Evolutionary conservation across 257 asterid species (phyloP), one percentile per base, ranked within the genome.

Genomic region (Nicotiana sylvestris): DNA sequence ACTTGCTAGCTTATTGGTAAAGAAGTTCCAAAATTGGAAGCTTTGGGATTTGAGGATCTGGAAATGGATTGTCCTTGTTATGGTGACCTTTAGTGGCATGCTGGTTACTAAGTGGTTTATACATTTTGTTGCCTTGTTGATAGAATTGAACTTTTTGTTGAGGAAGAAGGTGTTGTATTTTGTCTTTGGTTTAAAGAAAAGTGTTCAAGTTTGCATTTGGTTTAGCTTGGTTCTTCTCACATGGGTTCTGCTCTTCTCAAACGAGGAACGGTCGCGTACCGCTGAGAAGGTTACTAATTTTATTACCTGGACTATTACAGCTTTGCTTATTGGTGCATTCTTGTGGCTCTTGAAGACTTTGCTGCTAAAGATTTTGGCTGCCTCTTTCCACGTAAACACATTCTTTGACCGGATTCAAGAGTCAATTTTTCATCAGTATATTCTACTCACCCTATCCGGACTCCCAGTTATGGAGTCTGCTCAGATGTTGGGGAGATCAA

Each of bases 381-480:
- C 96, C 10, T 88, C 95, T 7, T 95, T 95, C 82, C 95, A 95
- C 25, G 98, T 92, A 9, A 95, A 84, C 27, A 87, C 97, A 1
- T 95, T 93, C 91, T 93, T 95, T 76, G 98, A 95, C 82, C 82
- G 98, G 87, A 93, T 95, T 85, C 99, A 91, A 37, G 97, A 93
- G 51, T 87, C 98, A 0, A 83, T 88, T 39, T 89, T 92, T 81
- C 93, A 92, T 89, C 99, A 95, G 88, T 95, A 91, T 55, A 86
- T 95, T 57, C 74, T 95, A 21, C 60, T 86, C 79, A 89, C 97
- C 0, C 85, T 95, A 39, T 91, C 98, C 0, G 97, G 98, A 21
- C 85, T 90, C 76, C 95, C 98, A 3, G 82, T 95, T 9, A 81
- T 95, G 95, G 98, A 92, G 85, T 85, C 90, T 3, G 88, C 85